phyloP scores from a whole-genome alignment of 2,329 filamentous ascomycete genomes.

The Apiospora hydei region DNA sequence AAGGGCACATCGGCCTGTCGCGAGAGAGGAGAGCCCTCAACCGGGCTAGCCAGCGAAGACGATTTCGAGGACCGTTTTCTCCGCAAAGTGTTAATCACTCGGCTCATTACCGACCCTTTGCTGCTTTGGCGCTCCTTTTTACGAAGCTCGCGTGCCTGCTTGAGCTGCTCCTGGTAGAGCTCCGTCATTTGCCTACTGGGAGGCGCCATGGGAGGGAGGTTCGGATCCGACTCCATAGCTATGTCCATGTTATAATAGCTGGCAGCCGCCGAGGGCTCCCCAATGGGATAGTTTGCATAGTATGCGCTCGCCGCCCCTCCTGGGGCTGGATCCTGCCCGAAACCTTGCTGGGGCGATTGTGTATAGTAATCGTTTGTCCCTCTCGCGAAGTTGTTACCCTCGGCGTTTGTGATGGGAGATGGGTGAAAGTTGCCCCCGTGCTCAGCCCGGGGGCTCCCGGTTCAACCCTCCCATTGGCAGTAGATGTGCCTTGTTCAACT shows the following conservation, averaged over 20 bases:
- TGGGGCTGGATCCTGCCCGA: slow-evolving; percentile 34
- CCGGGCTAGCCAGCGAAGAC: slow-evolving; percentile 19
- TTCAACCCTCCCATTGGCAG: slow-evolving; percentile 33
- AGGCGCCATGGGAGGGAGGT: slow-evolving; percentile 33
- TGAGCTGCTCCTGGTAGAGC: slow-evolving; percentile 41
- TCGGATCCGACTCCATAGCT: slow-evolving; percentile 42
- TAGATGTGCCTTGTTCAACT: slow-evolving; percentile 26
- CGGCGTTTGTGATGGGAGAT: slow-evolving; percentile 29
- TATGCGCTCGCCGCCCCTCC: slow-evolving; percentile 34
- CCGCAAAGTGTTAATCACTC: slow-evolving; percentile 39
- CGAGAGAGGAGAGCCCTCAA: slow-evolving; percentile 12
- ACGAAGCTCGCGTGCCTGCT: slow-evolving; percentile 37
- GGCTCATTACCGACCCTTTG: slow-evolving; percentile 39
- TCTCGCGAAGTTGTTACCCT: slow-evolving; percentile 34
- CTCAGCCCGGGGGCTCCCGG: slow-evolving; percentile 29
- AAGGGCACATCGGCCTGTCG: slow-evolving; percentile 29
- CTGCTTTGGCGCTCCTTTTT: slow-evolving; percentile 32
- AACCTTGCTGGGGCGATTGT: slow-evolving; percentile 32
- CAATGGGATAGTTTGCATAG: slow-evolving; percentile 27
- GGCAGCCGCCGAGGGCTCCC: slow-evolving; percentile 37
- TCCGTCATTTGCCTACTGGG: slow-evolving; percentile 41
- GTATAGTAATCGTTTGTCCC: slow-evolving; percentile 31
- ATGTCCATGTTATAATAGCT: slow-evolving; percentile 44
- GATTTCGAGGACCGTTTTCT: slow-evolving; percentile 40
- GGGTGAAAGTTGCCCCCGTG: slow-evolving; percentile 31